phyloP scores from a whole-genome alignment of 257 asterid genomes.

The Rhazya stricta region DNA sequence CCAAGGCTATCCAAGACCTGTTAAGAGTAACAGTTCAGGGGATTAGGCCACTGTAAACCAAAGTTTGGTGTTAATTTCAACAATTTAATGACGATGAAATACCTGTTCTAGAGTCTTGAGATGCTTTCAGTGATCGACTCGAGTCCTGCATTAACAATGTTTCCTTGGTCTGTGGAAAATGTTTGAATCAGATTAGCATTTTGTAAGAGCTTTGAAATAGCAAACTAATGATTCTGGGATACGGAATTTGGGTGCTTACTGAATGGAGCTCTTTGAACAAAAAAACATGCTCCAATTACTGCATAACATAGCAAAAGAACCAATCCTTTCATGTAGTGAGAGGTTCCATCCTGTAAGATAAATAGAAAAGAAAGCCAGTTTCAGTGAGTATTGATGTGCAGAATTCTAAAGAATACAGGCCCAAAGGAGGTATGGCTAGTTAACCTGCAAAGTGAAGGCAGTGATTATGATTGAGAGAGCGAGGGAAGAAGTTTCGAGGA shows the following conservation, averaged over 20 bases:
- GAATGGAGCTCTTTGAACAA: slow-evolving; percentile 40
- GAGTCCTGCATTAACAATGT: slow-evolving; percentile 12
- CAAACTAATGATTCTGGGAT: no score
- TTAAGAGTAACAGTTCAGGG: not conserved
- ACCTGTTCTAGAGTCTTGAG: slow-evolving; percentile 21
- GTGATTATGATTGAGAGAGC: slow-evolving; percentile 64
- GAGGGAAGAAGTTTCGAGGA: slow-evolving; percentile 62
- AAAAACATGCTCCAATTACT: slow-evolving; percentile 69
- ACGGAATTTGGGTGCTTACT: slow-evolving; percentile 28
- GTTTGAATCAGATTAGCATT: not conserved
- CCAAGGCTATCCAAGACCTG: not conserved
- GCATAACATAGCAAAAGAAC: slow-evolving; percentile 70
- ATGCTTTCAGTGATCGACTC: slow-evolving; percentile 25
- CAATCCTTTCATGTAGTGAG: slow-evolving; percentile 85
- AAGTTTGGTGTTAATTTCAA: not conserved
- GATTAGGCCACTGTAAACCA: not conserved
- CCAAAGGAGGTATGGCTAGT: not conserved
- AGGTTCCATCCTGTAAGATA: slow-evolving; percentile 73
- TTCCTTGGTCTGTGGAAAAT: slow-evolving; percentile 15
- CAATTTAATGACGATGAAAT: not conserved
- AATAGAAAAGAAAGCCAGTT: not conserved
- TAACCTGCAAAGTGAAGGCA: slow-evolving; percentile 66
- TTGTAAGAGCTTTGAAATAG: no score
- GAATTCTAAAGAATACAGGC: not conserved
- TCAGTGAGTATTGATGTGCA: not conserved